phyloP scores from a whole-genome alignment of 2,329 filamentous ascomycete species.

The Taxawa tesnikishii region DNA sequence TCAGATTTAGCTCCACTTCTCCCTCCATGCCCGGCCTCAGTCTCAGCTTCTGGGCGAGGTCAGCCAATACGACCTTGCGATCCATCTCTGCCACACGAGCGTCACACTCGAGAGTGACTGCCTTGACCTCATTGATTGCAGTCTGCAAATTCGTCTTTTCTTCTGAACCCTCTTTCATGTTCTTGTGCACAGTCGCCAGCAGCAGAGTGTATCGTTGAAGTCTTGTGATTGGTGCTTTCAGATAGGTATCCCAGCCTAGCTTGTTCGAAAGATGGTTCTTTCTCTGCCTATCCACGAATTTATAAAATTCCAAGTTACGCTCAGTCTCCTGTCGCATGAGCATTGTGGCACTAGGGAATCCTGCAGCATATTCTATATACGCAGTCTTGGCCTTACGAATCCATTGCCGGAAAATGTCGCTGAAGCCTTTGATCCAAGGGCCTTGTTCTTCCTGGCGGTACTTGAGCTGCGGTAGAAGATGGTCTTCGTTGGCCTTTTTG shows the following conservation, averaged over 20 bases:
- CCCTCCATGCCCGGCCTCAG: conserved; percentile 79
- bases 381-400: conserved; percentile 82
- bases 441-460: conserved; percentile 96
- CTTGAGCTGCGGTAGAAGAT: conserved; percentile 83
- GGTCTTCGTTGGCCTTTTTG: conserved; percentile 82
- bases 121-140: conserved; percentile 84
- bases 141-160: conserved; percentile 75
- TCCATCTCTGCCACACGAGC: conserved; percentile 83
- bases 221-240: conserved; percentile 86
- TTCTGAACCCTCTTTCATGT: conserved; percentile 71
- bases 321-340: conserved; percentile 74
- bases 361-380: conserved; percentile 85
- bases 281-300: conserved; percentile 71
- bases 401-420: conserved; percentile 96
- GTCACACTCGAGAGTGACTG: conserved; percentile 83
- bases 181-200: conserved; percentile 69
- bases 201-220: conserved; percentile 83
- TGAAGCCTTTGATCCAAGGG: conserved; percentile 86
- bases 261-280: conserved; percentile 69
- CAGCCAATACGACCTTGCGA: conserved; percentile 79
- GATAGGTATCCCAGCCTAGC: conserved; percentile 84
- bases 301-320: conserved; percentile 72
- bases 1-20: conserved; percentile 70
- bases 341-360: conserved; percentile 74
- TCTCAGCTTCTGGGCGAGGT: conserved; percentile 71